A percentile compares a stretch with the other conserved stretches of the same genome.
These are phyloP conservation scores for Trichoderma aggressivum DNA, from an alignment of 2,329 filamentous ascomycete genomes.

Conservation along the genomic window DNA sequence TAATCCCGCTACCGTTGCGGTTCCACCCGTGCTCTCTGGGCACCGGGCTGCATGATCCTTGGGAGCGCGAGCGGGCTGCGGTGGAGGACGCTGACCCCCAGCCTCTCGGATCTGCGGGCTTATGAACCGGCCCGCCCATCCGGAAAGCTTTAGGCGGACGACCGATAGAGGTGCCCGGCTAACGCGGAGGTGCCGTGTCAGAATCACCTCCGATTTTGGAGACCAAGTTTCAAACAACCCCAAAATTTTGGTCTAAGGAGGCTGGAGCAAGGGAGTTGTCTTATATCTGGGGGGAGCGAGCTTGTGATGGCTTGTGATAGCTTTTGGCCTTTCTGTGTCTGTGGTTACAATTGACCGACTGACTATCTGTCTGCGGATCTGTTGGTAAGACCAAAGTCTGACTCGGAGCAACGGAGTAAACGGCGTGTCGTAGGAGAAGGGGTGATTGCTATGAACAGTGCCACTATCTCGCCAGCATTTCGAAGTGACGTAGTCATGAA, in stretches of 20 bases:
- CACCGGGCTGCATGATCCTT: conserved; percentile 14
- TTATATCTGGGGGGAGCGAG: neutral
- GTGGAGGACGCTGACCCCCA: conserved; percentile 10
- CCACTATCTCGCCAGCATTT: neutral
- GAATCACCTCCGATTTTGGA: conserved; percentile 37
- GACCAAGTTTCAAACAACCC: conserved; percentile 52
- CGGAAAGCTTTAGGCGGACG: conserved; percentile 5
- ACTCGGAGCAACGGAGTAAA: neutral
- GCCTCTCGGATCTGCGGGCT: conserved; percentile 16
- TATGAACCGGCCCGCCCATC: conserved; percentile 16
- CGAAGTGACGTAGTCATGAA: neutral
- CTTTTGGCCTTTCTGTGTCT: neutral
- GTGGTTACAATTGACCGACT: neutral
- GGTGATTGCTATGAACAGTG: neutral
- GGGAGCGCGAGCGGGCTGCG: neutral
- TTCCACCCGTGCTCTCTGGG: conserved; percentile 15
- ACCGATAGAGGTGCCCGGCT: conserved; percentile 3
- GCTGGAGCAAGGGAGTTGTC: conserved; percentile 19
- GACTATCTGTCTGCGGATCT: neutral
- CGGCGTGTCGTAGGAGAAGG: neutral
- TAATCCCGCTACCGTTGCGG: neutral
- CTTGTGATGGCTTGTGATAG: neutral
- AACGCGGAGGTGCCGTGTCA: conserved; percentile 23
- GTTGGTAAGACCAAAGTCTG: neutral
- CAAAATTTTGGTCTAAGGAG: conserved; percentile 49